Conservation (phyloP, 108 stramenopile genomes). For the Skeletonema costatum region DNA sequence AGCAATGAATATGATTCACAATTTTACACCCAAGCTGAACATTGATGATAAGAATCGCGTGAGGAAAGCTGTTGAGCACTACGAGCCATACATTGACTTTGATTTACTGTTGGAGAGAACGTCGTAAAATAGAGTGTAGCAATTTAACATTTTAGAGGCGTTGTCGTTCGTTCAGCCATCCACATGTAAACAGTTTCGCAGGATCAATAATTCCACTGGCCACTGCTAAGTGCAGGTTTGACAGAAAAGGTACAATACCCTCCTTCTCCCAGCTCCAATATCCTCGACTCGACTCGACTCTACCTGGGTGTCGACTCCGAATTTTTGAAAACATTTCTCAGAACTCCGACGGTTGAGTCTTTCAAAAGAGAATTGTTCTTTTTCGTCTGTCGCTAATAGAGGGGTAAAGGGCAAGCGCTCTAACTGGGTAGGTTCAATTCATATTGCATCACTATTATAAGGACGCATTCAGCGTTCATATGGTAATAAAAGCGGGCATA, state of each 20-base stretch:
- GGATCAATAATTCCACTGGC: too few relatives aligned
- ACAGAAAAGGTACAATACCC: too few relatives aligned
- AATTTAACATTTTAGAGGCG: too few relatives aligned
- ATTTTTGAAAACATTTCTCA: not conserved
- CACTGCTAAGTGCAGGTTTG: too few relatives aligned
- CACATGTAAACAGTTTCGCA: too few relatives aligned
- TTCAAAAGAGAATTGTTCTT: not conserved
- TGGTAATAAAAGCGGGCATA: not conserved
- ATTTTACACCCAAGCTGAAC: constrained; percentile 91
- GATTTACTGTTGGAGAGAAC: constrained; percentile 64
- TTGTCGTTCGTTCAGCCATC: too few relatives aligned
- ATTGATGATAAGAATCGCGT: constrained; percentile 86
- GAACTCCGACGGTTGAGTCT: not conserved
- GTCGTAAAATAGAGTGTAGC: not conserved
- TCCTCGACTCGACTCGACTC: not conserved
- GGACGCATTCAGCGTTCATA: not conserved
- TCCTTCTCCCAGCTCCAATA: not conserved
- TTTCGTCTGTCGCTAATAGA: not conserved
- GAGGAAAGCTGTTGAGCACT: constrained; percentile 85
- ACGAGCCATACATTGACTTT: constrained; percentile 93
- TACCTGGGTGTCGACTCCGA: not conserved
- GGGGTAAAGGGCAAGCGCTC: not conserved
- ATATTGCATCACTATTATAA: not conserved
- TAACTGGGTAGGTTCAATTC: not conserved
- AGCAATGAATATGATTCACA: constrained; percentile 77